Base-by-base conservation (phyloP, 129 eudicot species). In the Heracleum sosnowskyi region DNA sequence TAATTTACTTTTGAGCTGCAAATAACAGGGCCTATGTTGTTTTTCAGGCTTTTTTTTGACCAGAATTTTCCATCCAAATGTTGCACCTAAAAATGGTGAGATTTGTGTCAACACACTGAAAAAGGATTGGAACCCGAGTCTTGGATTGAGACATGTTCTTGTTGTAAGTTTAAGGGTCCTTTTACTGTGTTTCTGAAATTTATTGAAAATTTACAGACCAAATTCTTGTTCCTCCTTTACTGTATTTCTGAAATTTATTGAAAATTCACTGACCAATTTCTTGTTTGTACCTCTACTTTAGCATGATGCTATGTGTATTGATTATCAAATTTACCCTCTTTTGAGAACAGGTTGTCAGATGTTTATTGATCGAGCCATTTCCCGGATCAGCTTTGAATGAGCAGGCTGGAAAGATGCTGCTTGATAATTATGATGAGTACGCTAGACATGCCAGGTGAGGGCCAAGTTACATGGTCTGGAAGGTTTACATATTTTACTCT, bases 321-420 rank as follows among this genome's bases (percentile, higher is more conserved):
- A 55, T 55, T 55, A 24, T 22, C 7, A 77, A 22, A 28, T 77
- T 51, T 6, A 76, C 49, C 39, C 40, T 26, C 42, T n/a, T 13
- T 11, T 18, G n/a, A 47, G 60, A 40, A 78, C 84, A 96, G 99
- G 99, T 96, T 69, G 91, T 96, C 51, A 87, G 99, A 83, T 96
- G 99, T 74, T 85, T 96, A 82, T 78, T 96, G 76, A 96, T 96
- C 44, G 99, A 96, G 82, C 99, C 99, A 53, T 92, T 92, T 83
- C 99, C 99, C 24, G 99, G 92, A 84, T 96, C 99, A 51, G 99
- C 99, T 34, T 81, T 96, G 79, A 96, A 96, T 71, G 97, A 92
- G 84, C 96, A 92, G 84, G 97, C 99, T 4, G 99, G 97, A 72
- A 96, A 89, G 86, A 80, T 96, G 97, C 86, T 96, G 33, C 99